Base-by-base conservation (phyloP, 2,329 filamentous ascomycete species). In the Sarocladiaceae sp. region DNA sequence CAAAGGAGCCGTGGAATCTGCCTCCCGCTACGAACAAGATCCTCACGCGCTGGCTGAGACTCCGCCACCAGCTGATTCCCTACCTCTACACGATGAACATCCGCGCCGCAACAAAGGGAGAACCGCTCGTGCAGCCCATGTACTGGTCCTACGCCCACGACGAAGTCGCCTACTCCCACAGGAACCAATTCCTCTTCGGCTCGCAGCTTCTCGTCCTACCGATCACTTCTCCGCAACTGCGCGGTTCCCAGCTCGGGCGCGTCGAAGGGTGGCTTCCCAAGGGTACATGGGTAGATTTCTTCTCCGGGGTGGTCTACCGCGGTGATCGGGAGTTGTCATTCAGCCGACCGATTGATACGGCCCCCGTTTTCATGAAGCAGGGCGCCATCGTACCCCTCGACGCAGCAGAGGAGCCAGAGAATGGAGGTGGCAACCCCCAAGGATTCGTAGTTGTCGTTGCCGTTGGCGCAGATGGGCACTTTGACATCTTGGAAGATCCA, bases 1-100 rank as follows among this genome's bases (percentile, higher is more conserved):
- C 70, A 31, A 80, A 82, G 52, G 80, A 83, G 51, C 80, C 80
- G 0, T 83, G 80, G 80, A 61, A 65, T 19, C 78, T 72, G 52
- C 66, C 69, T 3, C 51, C 57, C 2, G 73, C 75, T 39, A 65
- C 66, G 6, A 61, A 62, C 23, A 54, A 60, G 0, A 63, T 70
- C 3, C 74, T 81, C 51, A 64, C 68, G 34, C 53, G 66, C 1
- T 74, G 71, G 40, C 56, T 83, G 34, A 66, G 67, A 4, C 60
- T 81, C 18, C 67, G 80, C 0, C 80, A 83, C 53, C 66, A 72
- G 3, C 59, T 83, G 6, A 64, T 83, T 20, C 79, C 80, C 0
- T 83, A 79, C 48, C 59, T 82, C 2, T 75, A 81, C 57, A 74
- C 73, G 0, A 73, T 75, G 65, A 82, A 79, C 48, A 64, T 69